Base-by-base conservation (phyloP, 495 filamentous ascomycete genomes). In the Podospora fimiseda region DNA sequence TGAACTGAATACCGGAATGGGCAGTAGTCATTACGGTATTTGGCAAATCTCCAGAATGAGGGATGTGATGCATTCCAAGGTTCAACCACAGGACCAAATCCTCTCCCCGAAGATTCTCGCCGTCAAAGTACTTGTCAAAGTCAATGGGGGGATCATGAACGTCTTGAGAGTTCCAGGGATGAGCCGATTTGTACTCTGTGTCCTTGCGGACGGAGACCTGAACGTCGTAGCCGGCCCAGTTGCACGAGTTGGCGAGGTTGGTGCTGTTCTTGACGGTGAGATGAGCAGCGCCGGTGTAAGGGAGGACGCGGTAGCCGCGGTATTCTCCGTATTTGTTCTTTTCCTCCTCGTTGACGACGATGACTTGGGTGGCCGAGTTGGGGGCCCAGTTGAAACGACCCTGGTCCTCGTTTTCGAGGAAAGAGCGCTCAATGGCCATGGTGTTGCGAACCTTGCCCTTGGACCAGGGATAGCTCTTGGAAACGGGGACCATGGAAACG, bases 51-150 rank as follows among this genome's bases (percentile, higher is more conserved):
- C 72, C 74, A 11, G 77, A 73, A 60, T 80, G 72, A 14, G 80
- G 79, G 18, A 82, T 60, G 57, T 82, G 80, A 57, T 83, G 78
- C 68, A 77, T 80, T 15, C 79, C 79, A 7, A 83, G 63, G 55
- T 80, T 79, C 57, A 80, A 70, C 64, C 71, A 77, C n/a, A 78
- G 40, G 37, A 78, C 74, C 42, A 84, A 49, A 57, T 82, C 81
- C 55, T 79, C 78, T 60, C 81, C 73, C 23, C 67, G 61, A 22
- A 82, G 61, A 16, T 36, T 59, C 62, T 83, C 80, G 51, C 72
- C 71, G 51, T 83, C 63, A 46, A 82, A 75, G 61, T 79, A 83
- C 38, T 74, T 72, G 45, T 53, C 64, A 57, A 83, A 83, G 56
- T 82, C 67, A 40, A 84, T 65, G 16, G 76, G 63, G 21, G 81